Evolutionary conservation across 179 eudicot species (phyloP), one percentile per base, ranked within the genome.

Genomic region (Spergularia azorica): DNA sequence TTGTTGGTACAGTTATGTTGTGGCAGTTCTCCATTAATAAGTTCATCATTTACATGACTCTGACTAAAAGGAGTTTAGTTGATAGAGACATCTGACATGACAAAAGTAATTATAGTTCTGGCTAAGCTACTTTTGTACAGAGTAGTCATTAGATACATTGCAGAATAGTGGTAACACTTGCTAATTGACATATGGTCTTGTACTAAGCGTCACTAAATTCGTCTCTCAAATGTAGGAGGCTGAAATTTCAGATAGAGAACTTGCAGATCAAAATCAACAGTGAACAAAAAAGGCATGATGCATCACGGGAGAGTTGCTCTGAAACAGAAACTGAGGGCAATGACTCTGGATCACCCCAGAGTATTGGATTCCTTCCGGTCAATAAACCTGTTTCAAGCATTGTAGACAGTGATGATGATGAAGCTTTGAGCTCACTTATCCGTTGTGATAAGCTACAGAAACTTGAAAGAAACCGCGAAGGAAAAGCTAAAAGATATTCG

Each of bases 321-420:
- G 99, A 95, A 78, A 89, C 94, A 67, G 93, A 91, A 67, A 86
- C 93, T 15, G 97, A 91, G 82, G 89, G 83, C 58, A 88, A 88
- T 75, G 86, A 71, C 64, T 77, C 81, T 82, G 83, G 61, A 74
- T 87, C 89, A 64, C 81, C 83, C 63, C 82, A 75, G 72, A 82
- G 69, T 74, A 76, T 32, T 69, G 74, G 81, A 75, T 68, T 71
- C 52, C 74, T 79, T 78, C 72, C 76, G 58, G 48, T 17, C 3
- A 70, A 60, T 71, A 83, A 78, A 72, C 80, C 84, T 63, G 66
- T 66, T 75, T 63, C 83, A 16, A 67, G 67, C 64, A 73, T 48
- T 61, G 90, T 85, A 69, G 88, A 82, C 43, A 72, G 69, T 10
- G 73, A 77, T 39, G 91, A 89, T 64, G 87, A 90, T 79, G 79